phyloP scores from a whole-genome alignment of 1,284 basidiomycete genomes.

The Irpex rosettiformis region DNA sequence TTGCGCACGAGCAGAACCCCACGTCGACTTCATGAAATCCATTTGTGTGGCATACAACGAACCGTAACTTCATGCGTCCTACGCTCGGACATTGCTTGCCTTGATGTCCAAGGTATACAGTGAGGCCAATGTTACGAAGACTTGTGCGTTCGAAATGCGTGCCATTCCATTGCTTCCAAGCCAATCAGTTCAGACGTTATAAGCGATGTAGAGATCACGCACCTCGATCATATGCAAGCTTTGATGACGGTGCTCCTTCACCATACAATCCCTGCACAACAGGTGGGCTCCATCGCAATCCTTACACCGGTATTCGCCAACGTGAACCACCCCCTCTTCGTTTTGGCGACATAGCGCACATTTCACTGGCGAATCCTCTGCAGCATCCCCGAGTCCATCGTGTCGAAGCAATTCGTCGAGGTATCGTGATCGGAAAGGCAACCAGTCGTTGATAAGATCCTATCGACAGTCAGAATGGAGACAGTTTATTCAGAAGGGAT shows the following conservation, averaged over 20 bases:
- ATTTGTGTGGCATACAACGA: slow-evolving; percentile 4
- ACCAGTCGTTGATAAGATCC: slow-evolving; percentile 5
- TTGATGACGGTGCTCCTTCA: neutral
- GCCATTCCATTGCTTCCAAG: slow-evolving; percentile 5
- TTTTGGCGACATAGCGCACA: neutral
- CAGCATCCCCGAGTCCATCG: neutral
- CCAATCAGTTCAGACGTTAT: neutral
- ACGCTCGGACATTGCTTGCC: neutral
- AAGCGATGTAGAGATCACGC: neutral
- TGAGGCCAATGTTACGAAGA: slow-evolving; percentile 4
- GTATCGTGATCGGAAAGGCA: neutral
- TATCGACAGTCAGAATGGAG: neutral
- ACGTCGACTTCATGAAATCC: slow-evolving; percentile 9
- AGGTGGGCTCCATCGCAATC: neutral
- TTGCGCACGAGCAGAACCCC: slow-evolving; percentile 6
- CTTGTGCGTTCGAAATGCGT: neutral
- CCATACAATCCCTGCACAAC: neutral
- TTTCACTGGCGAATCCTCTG: neutral
- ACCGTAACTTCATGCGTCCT: neutral
- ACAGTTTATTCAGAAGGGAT: too few relatives aligned
- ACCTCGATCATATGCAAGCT: neutral
- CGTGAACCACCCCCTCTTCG: neutral
- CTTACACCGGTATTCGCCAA: neutral
- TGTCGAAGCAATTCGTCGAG: slow-evolving; percentile 6
- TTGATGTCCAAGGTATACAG: slow-evolving; percentile 13